phyloP scores from a whole-genome alignment of 1,139 yeast genomes.

The Diutina neorugosa region DNA sequence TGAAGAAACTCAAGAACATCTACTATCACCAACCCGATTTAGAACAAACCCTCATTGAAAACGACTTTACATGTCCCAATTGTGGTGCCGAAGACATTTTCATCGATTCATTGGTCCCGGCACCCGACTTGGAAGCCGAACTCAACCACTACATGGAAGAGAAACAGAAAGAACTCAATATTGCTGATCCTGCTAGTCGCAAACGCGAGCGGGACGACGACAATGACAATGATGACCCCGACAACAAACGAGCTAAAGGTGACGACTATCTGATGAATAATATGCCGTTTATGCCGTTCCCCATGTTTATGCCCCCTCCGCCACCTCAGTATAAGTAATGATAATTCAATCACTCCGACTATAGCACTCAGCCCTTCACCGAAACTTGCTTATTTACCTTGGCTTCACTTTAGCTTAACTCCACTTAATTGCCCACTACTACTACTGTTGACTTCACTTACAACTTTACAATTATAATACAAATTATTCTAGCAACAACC shows the following conservation, averaged over 20 bases:
- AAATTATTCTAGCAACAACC: too few species aligned
- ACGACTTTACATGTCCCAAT: constrained; percentile 84
- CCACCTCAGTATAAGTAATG: not conserved
- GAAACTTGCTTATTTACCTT: too few species aligned
- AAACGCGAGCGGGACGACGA: constrained; percentile 11
- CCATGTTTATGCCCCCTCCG: constrained; percentile 4
- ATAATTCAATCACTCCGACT: too few species aligned
- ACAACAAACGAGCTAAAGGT: constrained; percentile 12
- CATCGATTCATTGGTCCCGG: constrained; percentile 57
- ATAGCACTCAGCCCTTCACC: too few species aligned
- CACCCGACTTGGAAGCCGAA: constrained; percentile 43
- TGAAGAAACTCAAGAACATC: constrained; percentile 36
- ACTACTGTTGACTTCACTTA: too few species aligned
- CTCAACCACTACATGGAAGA: constrained; percentile 36
- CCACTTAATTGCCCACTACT: too few species aligned
- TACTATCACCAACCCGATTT: constrained; percentile 31
- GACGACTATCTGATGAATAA: not conserved
- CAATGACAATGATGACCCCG: constrained; percentile 12
- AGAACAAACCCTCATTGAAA: constrained; percentile 65
- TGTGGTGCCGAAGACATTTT: constrained; percentile 67
- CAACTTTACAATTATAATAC: too few species aligned
- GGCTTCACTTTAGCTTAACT: too few species aligned
- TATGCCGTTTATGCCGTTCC: constrained; percentile 4
- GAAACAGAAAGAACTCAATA: constrained; percentile 19
- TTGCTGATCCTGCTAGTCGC: constrained; percentile 21